phyloP scores from a whole-genome alignment of 2,329 filamentous ascomycete species.

The Xylariaceae sp. region DNA sequence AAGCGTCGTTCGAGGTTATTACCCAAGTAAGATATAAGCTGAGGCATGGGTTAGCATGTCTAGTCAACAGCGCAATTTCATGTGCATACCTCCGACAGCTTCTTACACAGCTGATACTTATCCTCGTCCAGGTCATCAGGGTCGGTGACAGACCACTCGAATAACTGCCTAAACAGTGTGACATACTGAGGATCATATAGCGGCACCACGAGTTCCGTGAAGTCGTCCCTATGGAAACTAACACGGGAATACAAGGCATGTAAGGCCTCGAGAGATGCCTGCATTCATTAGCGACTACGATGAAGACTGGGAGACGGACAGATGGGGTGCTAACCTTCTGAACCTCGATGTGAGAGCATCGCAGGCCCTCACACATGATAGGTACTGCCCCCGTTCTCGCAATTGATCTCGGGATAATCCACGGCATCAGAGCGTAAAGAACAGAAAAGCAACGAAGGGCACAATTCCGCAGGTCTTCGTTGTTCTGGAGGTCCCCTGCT shows the following conservation, averaged over 20 bases:
- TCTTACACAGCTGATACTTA: constrained; percentile 89
- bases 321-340: constrained; percentile 57
- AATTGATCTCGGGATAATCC: constrained; percentile 82
- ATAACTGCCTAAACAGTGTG: constrained; percentile 65
- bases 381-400: constrained; percentile 64
- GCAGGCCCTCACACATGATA: constrained; percentile 65
- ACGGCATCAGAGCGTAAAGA: constrained; percentile 73
- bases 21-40: constrained; percentile 82
- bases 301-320: not conserved
- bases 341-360: constrained; percentile 63
- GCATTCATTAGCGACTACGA: constrained; percentile 13
- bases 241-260: constrained; percentile 73
- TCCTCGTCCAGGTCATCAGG: constrained; percentile 82
- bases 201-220: constrained; percentile 68
- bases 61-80: not conserved
- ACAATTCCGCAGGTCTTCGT: constrained; percentile 62
- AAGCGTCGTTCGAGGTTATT: constrained; percentile 78
- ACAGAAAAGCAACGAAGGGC: constrained; percentile 72
- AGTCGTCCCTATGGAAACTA: constrained; percentile 71
- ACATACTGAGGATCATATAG: constrained; percentile 72
- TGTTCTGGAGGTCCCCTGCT: constrained; percentile 57
- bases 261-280: constrained; percentile 78
- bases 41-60: constrained; percentile 9
- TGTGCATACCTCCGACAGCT: constrained; percentile 73
- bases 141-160: constrained; percentile 74